A percentile compares a stretch with the other conserved stretches of the same genome.
Evolutionary conservation across 345 rosid genomes (phyloP).

Genomic region (Passiflora organensis): DNA sequence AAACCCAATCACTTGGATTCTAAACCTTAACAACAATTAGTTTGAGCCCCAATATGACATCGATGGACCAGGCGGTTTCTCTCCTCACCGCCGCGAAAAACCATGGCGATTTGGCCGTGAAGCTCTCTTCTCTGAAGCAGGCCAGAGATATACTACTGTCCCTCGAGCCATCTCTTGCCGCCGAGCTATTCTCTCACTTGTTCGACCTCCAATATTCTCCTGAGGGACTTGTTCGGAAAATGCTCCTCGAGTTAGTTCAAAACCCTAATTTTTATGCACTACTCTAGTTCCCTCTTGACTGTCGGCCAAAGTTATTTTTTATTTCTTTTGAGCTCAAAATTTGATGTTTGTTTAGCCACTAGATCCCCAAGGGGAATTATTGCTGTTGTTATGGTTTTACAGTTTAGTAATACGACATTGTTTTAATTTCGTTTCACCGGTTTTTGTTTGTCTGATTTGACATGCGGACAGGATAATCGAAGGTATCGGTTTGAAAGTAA

Average conservation of each 20-base stretch:
- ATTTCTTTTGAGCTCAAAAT: too few species aligned
- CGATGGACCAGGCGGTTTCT: conserved; percentile 62
- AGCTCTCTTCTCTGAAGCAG: conserved; percentile 83
- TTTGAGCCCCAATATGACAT: conserved; percentile 19
- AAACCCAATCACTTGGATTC: too few species aligned
- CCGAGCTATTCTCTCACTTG: conserved; percentile 73
- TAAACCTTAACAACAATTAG: too few species aligned
- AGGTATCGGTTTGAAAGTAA: conserved; percentile 60
- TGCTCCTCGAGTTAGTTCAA: conserved; percentile 68
- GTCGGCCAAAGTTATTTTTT: too few species aligned
- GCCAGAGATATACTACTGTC: conserved; percentile 65
- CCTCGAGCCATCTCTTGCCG: conserved; percentile 55
- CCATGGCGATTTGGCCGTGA: conserved; percentile 82
- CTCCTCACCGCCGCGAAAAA: conserved; percentile 75
- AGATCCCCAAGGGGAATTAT: too few species aligned
- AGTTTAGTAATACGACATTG: too few species aligned
- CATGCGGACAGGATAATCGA: conserved; percentile 63
- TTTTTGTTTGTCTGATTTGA: conserved; percentile 5
- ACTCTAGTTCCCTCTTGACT: neutral
- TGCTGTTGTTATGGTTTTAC: too few species aligned
- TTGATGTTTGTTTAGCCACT: too few species aligned
- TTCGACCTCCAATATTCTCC: conserved; percentile 75
- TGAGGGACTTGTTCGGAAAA: conserved; percentile 64
- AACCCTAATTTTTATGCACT: conserved; percentile 27
- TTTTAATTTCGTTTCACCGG: neutral